Base-by-base conservation (phyloP, 805 yeast species). In the Saturnispora ahearnii region DNA sequence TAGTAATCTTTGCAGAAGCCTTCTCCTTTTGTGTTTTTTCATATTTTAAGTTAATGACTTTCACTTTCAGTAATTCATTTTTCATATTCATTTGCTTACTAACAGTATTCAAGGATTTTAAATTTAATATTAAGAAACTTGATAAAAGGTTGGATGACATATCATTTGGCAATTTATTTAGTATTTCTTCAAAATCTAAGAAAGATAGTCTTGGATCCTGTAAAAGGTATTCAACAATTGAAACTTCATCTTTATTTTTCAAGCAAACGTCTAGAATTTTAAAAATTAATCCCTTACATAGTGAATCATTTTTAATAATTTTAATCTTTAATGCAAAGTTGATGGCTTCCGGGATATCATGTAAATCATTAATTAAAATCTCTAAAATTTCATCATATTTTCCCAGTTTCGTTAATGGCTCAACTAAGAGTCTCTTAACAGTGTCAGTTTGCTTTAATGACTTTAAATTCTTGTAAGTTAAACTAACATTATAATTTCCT, bases 321-420 rank as follows among this genome's bases (percentile, higher is more conserved):
- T 73, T 76, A 0, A 85, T 66, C 4, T 68, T 67, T 1, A 74
- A 63, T 53, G 93, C 82, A 57, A 85, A 85, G 3, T 66, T 60
- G 52, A 83, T 73, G 0, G 95, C 85, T n/a, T 70, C 67, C 21
- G 64, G 64, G 44, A 77, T 72, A 59, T 84, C 84, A 3, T 75
- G 65, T 42, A 86, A 63, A 21, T 79, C 79, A 45, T 76, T 71
- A 44, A 78, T 79, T 26, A 81, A 70, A 2, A 87, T 75, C 49
- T 78, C 77, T 15, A 91, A 66, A 0, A 87, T 82, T 45, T 78
- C 74, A 10, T 73, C 72, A 59, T 86, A 87, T 47, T 78, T 78
- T 1, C 78, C 81, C 41, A 84, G 59, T 51, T 78, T 74, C 43
- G 74, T 73, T 48, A 84, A 71, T 2, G 89, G 76, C 43, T 76